phyloP scores from a whole-genome alignment of 441 rosid species.

The Populus hybrid region DNA sequence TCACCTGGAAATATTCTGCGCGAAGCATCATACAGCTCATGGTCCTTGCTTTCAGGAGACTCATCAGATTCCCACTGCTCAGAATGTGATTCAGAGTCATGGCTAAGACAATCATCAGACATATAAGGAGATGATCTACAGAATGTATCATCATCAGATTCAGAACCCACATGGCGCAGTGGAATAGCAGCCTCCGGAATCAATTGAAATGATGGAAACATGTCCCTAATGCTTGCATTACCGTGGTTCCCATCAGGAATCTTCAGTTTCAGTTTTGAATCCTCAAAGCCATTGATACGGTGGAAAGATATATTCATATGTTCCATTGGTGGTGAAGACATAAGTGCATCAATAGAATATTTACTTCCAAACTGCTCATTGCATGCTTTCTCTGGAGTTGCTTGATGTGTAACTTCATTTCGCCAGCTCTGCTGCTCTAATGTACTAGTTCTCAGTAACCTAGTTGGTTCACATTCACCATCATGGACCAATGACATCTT shows the following conservation, averaged over 20 bases:
- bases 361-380: conserved; percentile 36
- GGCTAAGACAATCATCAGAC: conserved; percentile 67
- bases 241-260: conserved; percentile 48
- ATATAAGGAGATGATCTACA: conserved; percentile 70
- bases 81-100: conserved; percentile 60
- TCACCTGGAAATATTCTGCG: conserved; percentile 33
- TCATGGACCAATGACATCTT: conserved; percentile 41
- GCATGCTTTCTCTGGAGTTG: conserved; percentile 23
- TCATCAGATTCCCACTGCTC: conserved; percentile 82
- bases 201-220: conserved; percentile 82
- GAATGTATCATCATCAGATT: conserved; percentile 82
- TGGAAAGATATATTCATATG: conserved; percentile 89
- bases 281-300: conserved; percentile 55
- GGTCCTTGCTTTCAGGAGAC: conserved; percentile 46
- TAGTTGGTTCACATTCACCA: conserved; percentile 37
- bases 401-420: conserved; percentile 22
- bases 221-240: conserved; percentile 37
- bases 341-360: conserved; percentile 39
- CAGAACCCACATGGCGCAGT: conserved; percentile 36
- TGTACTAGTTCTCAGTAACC: conserved; percentile 29
- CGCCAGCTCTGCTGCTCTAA: conserved; percentile 38
- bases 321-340: conserved; percentile 85
- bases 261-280: conserved; percentile 63
- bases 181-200: conserved; percentile 59
- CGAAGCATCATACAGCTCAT: conserved; percentile 41